Evolutionary conservation across 177 flowering plant species (phyloP).

Genomic region (Vitis hybrid): DNA sequence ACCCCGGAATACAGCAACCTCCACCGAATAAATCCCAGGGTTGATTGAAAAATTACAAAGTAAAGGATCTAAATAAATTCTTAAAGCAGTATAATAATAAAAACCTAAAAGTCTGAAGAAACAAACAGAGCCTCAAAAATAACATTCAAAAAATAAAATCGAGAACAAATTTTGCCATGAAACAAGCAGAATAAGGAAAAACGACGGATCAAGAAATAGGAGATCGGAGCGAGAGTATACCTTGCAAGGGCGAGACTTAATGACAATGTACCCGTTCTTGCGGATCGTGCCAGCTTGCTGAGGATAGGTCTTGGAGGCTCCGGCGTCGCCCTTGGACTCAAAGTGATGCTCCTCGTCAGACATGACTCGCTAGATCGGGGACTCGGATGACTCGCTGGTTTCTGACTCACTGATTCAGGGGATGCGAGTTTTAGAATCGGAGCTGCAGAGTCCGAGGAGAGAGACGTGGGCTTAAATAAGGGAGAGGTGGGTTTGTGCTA

Average conservation of each 20-base stretch:
- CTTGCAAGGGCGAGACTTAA: conserved; percentile 49
- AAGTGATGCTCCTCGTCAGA: conserved; percentile 56
- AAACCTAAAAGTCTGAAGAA: background rate
- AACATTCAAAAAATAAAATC: background rate
- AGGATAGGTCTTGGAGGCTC: conserved; percentile 47
- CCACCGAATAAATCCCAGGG: too few relatives aligned
- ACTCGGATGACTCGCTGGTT: background rate
- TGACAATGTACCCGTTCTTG: conserved; percentile 42
- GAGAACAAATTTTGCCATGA: too few relatives aligned
- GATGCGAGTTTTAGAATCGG: background rate
- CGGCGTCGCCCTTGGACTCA: conserved; percentile 42
- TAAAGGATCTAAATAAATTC: too few relatives aligned
- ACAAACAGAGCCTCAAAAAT: background rate
- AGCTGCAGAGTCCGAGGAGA: background rate
- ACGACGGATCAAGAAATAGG: too few relatives aligned
- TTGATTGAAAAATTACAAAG: too few relatives aligned
- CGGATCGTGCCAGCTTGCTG: conserved; percentile 55
- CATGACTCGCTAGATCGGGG: conserved; percentile 16
- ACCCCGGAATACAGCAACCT: too few relatives aligned
- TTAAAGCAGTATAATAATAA: background rate
- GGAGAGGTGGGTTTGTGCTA: too few relatives aligned
- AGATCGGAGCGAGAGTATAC: conserved; percentile 11
- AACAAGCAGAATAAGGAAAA: too few relatives aligned
- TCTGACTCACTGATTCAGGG: background rate
- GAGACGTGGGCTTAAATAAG: too few relatives aligned